Base-by-base conservation (phyloP, 2,329 filamentous ascomycete genomes). In the Pseudogymnoascus sp. region DNA sequence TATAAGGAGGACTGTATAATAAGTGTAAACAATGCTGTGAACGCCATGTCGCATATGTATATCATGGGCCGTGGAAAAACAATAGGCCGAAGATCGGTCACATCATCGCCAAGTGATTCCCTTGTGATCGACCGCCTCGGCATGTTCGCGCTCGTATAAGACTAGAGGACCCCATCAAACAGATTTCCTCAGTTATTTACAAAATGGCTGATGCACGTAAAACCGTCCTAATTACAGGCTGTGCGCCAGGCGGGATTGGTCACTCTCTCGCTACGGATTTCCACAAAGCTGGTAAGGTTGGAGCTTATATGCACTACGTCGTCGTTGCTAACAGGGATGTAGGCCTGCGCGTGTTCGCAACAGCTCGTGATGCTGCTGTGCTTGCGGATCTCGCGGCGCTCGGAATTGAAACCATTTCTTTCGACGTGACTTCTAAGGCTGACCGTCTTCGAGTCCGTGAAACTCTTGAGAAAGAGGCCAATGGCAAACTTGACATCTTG, bases 401-500 rank as follows among this genome's bases (percentile, higher is more conserved):
- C 21, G 41, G 41, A 8, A 47, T 47, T 5, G 41, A 47, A 24
- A 47, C 41, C 5, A 3, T 47, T 6, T 29, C 24, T 2, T 47
- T 47, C 29, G 41, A 47, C 29, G 41, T 47, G 3, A 47, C 41
- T 21, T n/a, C 10, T 13, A 11, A 47, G 41, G 24, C 9, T 2
- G 41, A 47, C 9, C 21, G 41, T 11, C 11, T 47, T 21, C 26
- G 41, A 24, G 9, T 47, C 1, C 7, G 24, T 3, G 41, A 29
- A 24, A n/a, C 13, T 21, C 1, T 47, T 6, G 41, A 47, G 24
- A 29, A 24, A 13, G 24, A 8, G 37, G 6, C 44, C 9, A 40
- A 40, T 5, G 59, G 59, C 9, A 17, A 31, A 11, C 26, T 62
- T 33, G 60, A 62, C 15, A 17, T 62, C 15, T n/a, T 62, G 24